phyloP scores from a whole-genome alignment of 192 early-diverging fungal genomes.

The Rhizophagus prolifer region DNA sequence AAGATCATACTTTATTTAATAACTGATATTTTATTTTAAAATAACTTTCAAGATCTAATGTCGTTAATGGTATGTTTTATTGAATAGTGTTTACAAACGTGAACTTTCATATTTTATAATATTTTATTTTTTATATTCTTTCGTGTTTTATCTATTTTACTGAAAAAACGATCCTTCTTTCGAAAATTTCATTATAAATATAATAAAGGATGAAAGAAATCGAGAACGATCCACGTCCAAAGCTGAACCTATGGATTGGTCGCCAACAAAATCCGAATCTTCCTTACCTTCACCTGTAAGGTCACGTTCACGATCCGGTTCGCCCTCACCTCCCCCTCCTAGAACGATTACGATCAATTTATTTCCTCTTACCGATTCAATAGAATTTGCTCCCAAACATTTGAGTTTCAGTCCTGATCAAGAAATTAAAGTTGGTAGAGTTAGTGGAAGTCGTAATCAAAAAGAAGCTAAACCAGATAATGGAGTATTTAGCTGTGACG shows the following conservation, averaged over 20 bases:
- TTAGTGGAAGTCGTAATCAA: conserved; percentile 29
- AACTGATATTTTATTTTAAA: not conserved
- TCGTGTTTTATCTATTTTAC: not conserved
- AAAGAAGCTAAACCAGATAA: conserved; percentile 26
- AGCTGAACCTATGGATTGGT: not conserved
- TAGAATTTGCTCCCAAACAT: conserved; percentile 6
- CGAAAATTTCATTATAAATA: not conserved
- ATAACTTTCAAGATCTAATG: not conserved
- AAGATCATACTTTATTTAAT: not conserved
- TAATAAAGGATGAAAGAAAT: not conserved
- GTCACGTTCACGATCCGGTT: conserved; percentile 1
- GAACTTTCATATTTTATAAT: not conserved
- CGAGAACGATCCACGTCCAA: not conserved
- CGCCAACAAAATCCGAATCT: not conserved
- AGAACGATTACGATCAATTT: conserved; percentile 4
- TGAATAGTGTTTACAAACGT: not conserved
- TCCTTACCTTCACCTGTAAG: not conserved
- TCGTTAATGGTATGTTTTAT: not conserved
- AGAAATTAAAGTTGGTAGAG: conserved; percentile 24
- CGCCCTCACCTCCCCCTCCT: not conserved
- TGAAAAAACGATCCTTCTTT: not conserved
- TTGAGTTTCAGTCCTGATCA: conserved; percentile 12
- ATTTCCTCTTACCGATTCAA: conserved; percentile 13
- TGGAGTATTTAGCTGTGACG: conserved; percentile 28
- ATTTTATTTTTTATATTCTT: not conserved